Evolutionary conservation across 495 filamentous ascomycete species (phyloP), one percentile per base, ranked within the genome.

Genomic region (Letharia lupina): DNA sequence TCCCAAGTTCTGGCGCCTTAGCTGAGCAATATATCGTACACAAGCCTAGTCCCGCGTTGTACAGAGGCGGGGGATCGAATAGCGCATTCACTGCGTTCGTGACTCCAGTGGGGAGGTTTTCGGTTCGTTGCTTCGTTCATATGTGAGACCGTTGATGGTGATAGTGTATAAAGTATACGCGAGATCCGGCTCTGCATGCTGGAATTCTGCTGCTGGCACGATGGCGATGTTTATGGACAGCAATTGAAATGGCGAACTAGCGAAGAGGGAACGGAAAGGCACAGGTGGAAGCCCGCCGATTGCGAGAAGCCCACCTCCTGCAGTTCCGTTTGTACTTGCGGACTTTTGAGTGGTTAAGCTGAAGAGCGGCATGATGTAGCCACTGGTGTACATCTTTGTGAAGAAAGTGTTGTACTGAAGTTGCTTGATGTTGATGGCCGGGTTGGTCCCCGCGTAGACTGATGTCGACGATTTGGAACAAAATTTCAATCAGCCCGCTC

Each of bases 401-500:
- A 89, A 78, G 31, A 88, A 69, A 0, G 85, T 83, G 54, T 75
- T 78, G 73, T 88, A 88, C 2, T 72, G 66, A 40, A 35, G 61
- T 52, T 65, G 65, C 60, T 73, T 64, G 48, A 70, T 61, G 64
- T 75, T 66, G 28, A 57, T 59, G 2, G 63, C 59, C 23, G 69
- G 59, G 59, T 70, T 48, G 62, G 71, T 31, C 68, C 75, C 58
- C 63, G 70, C 65, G 69, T 75, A 76, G 57, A 72, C 68, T 64
- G 76, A 80, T 16, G 79, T 82, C 28, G 86, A n/a, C 64, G 2
- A 75, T 67, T 7, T 83, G 84, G 66, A 84, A 88, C 0, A 78
- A 84, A 31, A 89, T 75, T 4, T 86, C 86, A 16, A 89, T 73
- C n/a, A 88, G 67, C 4, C 87, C 87, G 68, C 76, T 79, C 10